Evolutionary conservation across 306 rosid genomes (phyloP).

Genomic region (Mucuna pruriens): DNA sequence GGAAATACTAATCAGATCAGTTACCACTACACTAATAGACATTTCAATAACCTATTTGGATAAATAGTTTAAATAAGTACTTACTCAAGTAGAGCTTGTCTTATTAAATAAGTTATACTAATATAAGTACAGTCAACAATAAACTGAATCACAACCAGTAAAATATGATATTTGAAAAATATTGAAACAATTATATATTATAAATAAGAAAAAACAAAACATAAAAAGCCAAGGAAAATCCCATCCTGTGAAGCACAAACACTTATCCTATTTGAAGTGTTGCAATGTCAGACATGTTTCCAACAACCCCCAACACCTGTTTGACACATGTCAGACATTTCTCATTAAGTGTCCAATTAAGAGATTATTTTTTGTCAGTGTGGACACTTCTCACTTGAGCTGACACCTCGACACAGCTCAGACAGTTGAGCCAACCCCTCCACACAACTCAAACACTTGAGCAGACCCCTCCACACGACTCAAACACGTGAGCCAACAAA

Average conservation of each 20-base stretch:
- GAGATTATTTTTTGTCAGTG: background rate
- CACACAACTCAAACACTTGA: background rate
- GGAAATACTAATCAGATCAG: constrained; percentile 22
- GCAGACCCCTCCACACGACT: background rate
- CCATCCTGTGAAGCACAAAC: background rate
- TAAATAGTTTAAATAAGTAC: background rate
- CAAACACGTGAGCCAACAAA: background rate
- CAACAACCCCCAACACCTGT: background rate
- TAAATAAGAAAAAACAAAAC: constrained; percentile 17
- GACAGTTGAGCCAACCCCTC: background rate
- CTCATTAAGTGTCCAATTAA: background rate
- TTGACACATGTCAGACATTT: background rate
- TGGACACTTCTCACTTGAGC: background rate
- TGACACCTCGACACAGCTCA: background rate
- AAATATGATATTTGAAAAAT: background rate
- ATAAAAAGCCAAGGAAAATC: background rate
- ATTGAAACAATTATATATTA: constrained; percentile 35
- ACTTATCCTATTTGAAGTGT: background rate
- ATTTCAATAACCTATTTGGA: background rate
- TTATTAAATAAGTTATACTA: background rate
- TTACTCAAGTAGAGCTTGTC: background rate
- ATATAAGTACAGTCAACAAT: background rate
- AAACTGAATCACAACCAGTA: background rate
- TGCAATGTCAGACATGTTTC: background rate
- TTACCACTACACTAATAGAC: background rate